These are phyloP conservation scores for Actinidia chinensis DNA, from an alignment of 179 eudicot species.

Conservation along the genomic window DNA sequence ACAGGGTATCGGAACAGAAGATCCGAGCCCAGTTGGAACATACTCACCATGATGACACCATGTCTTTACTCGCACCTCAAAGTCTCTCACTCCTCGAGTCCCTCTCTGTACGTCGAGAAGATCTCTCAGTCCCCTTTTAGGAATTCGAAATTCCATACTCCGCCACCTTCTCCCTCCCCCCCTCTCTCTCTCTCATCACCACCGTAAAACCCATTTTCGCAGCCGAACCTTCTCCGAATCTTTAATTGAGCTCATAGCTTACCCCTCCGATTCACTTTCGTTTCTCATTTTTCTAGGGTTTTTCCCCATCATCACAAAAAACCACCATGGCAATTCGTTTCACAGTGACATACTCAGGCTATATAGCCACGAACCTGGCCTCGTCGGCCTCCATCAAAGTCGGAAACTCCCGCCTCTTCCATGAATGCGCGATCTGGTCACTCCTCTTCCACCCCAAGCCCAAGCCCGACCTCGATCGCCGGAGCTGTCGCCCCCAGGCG, in stretches of 20 bases:
- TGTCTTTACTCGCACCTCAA: too few species aligned
- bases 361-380: slow-evolving; percentile 54
- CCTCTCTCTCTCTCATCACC: background rate
- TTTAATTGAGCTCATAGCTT: background rate
- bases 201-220: background rate
- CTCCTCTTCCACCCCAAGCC: slow-evolving; percentile 22
- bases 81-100: too few species aligned
- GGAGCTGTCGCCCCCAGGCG: slow-evolving; percentile 2
- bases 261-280: slow-evolving; percentile 13
- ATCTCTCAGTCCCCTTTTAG: too few species aligned
- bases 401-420: slow-evolving; percentile 34
- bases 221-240: background rate
- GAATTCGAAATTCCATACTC: too few species aligned
- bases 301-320: background rate
- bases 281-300: background rate
- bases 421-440: slow-evolving; percentile 41
- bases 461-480: slow-evolving; percentile 34
- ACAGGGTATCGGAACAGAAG: too few species aligned
- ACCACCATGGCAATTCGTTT: slow-evolving; percentile 61
- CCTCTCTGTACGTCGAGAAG: too few species aligned
- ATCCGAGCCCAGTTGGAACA: too few species aligned
- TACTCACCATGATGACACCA: too few species aligned
- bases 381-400: slow-evolving; percentile 41
- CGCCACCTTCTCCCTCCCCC: background rate
- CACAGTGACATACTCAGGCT: slow-evolving; percentile 60